Evolutionary conservation across 352 stramenopile species (phyloP).

Genomic region (Peronosclerospora sorghi): DNA sequence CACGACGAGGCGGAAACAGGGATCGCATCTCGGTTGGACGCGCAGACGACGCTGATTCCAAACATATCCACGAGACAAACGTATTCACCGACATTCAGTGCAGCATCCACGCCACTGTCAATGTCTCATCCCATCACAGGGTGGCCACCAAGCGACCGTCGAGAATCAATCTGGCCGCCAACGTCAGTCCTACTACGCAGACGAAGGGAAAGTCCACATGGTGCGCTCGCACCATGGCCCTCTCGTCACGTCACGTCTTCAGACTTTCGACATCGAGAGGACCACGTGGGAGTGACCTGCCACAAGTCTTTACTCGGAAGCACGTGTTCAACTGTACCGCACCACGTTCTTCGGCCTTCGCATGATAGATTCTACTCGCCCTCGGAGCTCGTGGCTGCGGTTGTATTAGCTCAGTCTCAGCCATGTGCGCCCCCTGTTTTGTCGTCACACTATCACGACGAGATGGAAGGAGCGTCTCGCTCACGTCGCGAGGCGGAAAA

Average conservation of each 20-base stretch:
- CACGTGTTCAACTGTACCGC: constrained; percentile 9
- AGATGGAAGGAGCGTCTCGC: constrained; percentile 2
- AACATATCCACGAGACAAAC: constrained; percentile 3
- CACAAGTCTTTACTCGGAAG: neutral
- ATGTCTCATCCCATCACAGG: constrained; percentile 1
- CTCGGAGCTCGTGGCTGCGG: constrained; percentile 24
- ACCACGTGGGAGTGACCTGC: neutral
- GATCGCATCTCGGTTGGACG: neutral
- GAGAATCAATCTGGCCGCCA: constrained; percentile 3
- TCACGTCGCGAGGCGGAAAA: neutral
- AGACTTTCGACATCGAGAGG: constrained; percentile 1
- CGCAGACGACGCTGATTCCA: neutral
- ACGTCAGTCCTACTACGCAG: neutral
- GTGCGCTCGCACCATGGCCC: constrained; percentile 6
- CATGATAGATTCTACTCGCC: constrained; percentile 19
- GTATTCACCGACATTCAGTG: neutral
- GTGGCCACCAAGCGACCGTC: constrained; percentile 7
- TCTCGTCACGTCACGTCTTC: constrained; percentile 2
- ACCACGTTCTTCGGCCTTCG: constrained; percentile 2
- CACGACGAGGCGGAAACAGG: constrained; percentile 1
- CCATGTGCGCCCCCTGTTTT: neutral
- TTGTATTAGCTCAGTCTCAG: constrained; percentile 15
- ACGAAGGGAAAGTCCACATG: neutral
- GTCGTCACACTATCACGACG: neutral
- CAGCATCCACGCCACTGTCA: constrained; percentile 1